Evolutionary conservation across 2,329 filamentous ascomycete species (phyloP), one percentile per base, ranked within the genome.

Genomic region (Alternaria gaisen): DNA sequence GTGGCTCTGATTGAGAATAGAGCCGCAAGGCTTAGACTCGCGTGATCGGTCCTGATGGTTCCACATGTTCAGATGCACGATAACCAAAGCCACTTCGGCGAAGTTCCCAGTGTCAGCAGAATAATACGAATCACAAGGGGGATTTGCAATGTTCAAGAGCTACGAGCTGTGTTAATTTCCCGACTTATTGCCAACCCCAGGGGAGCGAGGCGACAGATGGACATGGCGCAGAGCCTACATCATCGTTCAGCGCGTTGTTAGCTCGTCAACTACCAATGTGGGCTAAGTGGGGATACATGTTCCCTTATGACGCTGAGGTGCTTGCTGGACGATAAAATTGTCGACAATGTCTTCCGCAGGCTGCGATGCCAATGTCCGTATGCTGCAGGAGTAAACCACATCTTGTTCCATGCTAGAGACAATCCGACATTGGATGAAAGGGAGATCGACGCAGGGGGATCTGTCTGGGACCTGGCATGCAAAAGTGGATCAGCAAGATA

Each of bases 401-500:
- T 28, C 48, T 40, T n/a, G 46, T 14, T 48, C 46, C 8, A 34
- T 48, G 46, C 28, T 4, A 48, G 28, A 48, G 46, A 48, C 30
- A 48, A 11, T 24, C 30, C 12, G 46, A 40, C 34, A 52, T 38
- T 52, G 48, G 18, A 48, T 40, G 11, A 52, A 52, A 52, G 22
- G 32, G 34, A 51, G 48, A 51, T 51, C 48, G 48, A 51, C 34
- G 16, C 48, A 51, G 48, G 48, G 48, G 48, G 22, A 34, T 36
- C 9, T 24, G 32, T 36, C 34, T 20, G 48, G 48, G 48, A 51
- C 48, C 48, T 26, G 48, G 20, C 48, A 52, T 52, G 32, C 34
- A 26, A 52, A 22, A 26, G 34, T 38, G 20, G 34, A 28, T 52
- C 34, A 24, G 16, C 22, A n/a, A 14, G n/a, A 20, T 20, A 7